Evolutionary conservation across 305 asterid genomes (phyloP), one percentile per base, ranked within the genome.

Genomic region (Coffea humblotiana): DNA sequence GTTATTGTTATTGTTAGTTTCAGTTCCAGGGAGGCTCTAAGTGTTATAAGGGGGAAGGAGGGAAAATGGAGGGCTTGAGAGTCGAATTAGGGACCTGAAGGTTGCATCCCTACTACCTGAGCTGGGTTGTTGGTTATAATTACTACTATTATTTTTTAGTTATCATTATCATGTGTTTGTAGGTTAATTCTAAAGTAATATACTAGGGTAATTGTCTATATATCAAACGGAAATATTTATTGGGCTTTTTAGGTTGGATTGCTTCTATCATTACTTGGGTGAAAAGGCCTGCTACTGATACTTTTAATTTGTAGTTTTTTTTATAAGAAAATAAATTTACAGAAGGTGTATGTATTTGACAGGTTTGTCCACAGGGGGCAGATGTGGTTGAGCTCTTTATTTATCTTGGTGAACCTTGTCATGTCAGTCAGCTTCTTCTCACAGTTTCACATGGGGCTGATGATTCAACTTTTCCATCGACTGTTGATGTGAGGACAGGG

Each of bases 361-460:
- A 96, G 99, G 96, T 96, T 81, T 91, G 95, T 81, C 84, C 96
- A 14, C 97, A 91, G 82, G 96, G 94, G 78, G 95, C 97, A 23
- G 98, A 96, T 88, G 99, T 94, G 89, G 92, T 94, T 83, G 99
- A 96, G 81, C 94, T 96, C 83, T 92, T 96, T 86, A 89, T 96
- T 83, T 91, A 86, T 87, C 99, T 96, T 80, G 92, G 97, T 67
- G 98, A 94, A 90, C 97, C 99, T 84, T 94, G 97, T 85, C 99
- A 96, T 90, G 97, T 90, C 79, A 89, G 90, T 80, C 97, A 96
- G 87, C 92, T 96, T 85, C 99, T 96, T 90, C 96, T 96, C 80
- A 94, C 97, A 67, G 79, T 92, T 82, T 92, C 95, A 12, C 99
- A 96, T 88, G 99, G 98, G 77, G 92, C 95, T 83, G 99, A 96